Evolutionary conservation across 257 asterid genomes (phyloP), one percentile per base, ranked within the genome.

Genomic region (Euphrasia confusa): DNA sequence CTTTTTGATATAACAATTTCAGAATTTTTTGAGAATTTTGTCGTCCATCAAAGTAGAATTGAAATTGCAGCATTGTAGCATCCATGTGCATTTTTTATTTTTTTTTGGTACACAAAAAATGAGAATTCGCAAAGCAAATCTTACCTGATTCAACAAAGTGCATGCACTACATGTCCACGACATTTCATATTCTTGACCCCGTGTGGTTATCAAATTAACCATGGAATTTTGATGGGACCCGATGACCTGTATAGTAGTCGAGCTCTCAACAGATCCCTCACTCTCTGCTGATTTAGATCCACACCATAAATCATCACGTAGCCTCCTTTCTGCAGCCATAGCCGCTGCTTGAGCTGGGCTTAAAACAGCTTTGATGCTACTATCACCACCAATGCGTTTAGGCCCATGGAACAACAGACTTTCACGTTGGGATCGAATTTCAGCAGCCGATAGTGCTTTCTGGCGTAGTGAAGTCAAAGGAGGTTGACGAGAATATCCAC

Each of bases 251-350:
- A 52, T 35, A 24, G 42, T 57, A 12, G 74, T 47, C 14, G 80
- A 66, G 69, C 65, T 78, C 73, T 56, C 77, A 32, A 87, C 71
- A 63, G 89, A 52, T 60, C 76, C 89, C 40, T 56, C 83, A 42
- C 40, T 60, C 64, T 70, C 81, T 45, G 63, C 15, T 67, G 82
- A 74, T 74, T 83, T 74, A 56, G 95, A 89, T 33, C 88, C 94
- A 65, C 95, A 86, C 94, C 97, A 86, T 61, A 78, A 49, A 63
- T 89, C 97, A 61, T 89, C 97, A 8, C 73, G 89, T 35, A 84
- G 79, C 53, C 97, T 84, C 78, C 89, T 84, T 75, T 86, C 94
- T 7, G 97, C 94, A 66, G 94, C 97, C 97, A 89, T 86, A n/a
- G 95, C 97, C 30, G 97, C 95, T 64, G 92, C 95, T 75, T 86